A percentile compares a stretch with the other conserved stretches of the same genome.
Evolutionary conservation across 139 green algal species (phyloP).

Genomic region (Penium margaritaceum): DNA sequence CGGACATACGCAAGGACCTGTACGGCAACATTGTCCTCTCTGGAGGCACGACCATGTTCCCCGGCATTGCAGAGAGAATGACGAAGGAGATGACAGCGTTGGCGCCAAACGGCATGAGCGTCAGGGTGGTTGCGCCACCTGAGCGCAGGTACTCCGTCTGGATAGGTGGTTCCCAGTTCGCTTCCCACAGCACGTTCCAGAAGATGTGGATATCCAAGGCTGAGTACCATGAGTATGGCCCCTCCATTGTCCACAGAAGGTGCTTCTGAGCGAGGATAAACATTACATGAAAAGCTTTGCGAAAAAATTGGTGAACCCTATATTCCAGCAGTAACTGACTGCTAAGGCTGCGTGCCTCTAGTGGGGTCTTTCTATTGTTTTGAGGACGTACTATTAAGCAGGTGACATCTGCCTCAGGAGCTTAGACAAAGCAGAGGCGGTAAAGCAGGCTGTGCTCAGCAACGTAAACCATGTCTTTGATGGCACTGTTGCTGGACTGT

Average conservation of each 20-base stretch:
- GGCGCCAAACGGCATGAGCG: constrained; percentile 80
- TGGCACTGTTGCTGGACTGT: too few species aligned
- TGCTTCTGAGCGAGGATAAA: constrained; percentile 71
- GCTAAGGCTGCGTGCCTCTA: too few species aligned
- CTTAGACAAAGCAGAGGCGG: too few species aligned
- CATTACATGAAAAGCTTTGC: too few species aligned
- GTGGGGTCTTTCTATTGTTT: too few species aligned
- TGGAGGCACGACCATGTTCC: constrained; percentile 69
- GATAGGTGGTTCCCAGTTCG: constrained; percentile 95
- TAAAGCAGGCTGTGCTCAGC: too few species aligned
- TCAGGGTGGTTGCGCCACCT: constrained; percentile 88
- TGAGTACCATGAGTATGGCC: constrained; percentile 94
- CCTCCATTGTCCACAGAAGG: constrained; percentile 94
- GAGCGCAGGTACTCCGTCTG: constrained; percentile 91
- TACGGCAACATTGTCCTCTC: constrained; percentile 72
- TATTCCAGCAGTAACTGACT: too few species aligned
- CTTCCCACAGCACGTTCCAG: constrained; percentile 93
- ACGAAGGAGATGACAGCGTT: constrained; percentile 88
- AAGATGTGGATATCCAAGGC: constrained; percentile 54
- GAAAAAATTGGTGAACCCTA: too few species aligned
- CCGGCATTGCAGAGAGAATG: constrained; percentile 81
- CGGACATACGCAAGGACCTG: constrained; percentile 91
- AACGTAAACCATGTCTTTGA: too few species aligned
- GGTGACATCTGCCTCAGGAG: too few species aligned
- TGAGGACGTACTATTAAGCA: too few species aligned